These are phyloP conservation scores for Coemansia linderi DNA, from an alignment of 371 early-diverging fungal genomes.

Conservation along the genomic window DNA sequence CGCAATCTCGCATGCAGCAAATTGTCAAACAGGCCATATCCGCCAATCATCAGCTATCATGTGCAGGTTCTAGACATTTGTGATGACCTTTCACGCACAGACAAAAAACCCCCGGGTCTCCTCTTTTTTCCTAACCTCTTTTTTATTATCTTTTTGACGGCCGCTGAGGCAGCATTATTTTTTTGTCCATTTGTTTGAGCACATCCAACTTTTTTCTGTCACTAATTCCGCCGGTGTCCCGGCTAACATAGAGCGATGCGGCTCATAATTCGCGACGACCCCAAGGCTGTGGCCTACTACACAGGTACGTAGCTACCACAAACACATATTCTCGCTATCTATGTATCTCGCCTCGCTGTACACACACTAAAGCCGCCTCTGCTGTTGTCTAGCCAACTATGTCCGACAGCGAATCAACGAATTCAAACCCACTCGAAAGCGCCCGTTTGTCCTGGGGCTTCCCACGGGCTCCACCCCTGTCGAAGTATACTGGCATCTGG, in stretches of 20 bases:
- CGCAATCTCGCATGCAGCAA: not conserved
- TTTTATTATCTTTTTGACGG: not conserved
- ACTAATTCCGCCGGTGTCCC: conserved; percentile 2
- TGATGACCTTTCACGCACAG: no score
- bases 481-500: conserved; percentile 67
- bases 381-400: conserved; percentile 65
- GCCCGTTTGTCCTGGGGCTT: conserved; percentile 84
- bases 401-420: conserved; percentile 77
- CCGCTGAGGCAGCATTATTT: not conserved
- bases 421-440: conserved; percentile 71
- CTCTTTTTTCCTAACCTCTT: not conserved
- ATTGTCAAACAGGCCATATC: not conserved
- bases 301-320: conserved; percentile 30
- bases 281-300: conserved; percentile 53
- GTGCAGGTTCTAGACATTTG: not conserved
- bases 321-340: not conserved
- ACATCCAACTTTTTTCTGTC: not conserved
- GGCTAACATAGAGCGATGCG: conserved; percentile 38
- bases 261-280: conserved; percentile 55
- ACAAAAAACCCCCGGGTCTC: no score
- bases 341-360: not conserved
- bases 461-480: conserved; percentile 87
- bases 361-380: not conserved
- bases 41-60: not conserved
- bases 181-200: not conserved